Conservation (phyloP, 306 rosid species). For the Fagus crenata region DNA sequence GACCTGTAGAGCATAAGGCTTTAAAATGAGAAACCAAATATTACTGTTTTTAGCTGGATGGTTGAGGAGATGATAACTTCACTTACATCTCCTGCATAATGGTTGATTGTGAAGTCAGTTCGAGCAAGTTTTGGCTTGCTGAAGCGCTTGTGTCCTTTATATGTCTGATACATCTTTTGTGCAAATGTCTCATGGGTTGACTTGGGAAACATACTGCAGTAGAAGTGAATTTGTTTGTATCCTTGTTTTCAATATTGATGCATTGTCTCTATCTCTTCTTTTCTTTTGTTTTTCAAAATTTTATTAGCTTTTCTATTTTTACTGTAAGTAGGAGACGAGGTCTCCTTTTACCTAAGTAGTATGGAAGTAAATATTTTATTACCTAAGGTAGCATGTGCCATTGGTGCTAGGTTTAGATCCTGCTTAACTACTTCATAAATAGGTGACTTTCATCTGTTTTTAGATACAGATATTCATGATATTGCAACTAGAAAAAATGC, state of each 20-base stretch:
- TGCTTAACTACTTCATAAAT: background rate
- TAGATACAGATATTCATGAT: conserved; percentile 13
- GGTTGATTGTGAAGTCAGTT: conserved; percentile 77
- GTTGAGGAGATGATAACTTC: background rate
- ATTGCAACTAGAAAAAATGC: conserved; percentile 31
- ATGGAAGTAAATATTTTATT: background rate
- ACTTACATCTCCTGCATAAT: conserved; percentile 89
- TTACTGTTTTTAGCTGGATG: conserved; percentile 7
- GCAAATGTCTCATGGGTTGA: conserved; percentile 91
- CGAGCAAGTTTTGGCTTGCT: conserved; percentile 87
- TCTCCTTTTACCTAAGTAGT: background rate
- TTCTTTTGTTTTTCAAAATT: background rate
- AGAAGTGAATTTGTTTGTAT: conserved; percentile 18
- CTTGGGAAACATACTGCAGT: conserved; percentile 85
- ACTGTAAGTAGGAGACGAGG: background rate
- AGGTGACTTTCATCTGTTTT: conserved; percentile 9
- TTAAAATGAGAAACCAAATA: conserved; percentile 18
- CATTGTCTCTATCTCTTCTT: background rate
- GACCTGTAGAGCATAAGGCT: conserved; percentile 49
- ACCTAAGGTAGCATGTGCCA: background rate
- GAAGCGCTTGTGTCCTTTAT: conserved; percentile 77
- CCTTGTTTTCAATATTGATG: background rate
- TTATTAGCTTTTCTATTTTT: background rate
- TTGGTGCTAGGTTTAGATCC: background rate
- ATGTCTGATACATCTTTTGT: conserved; percentile 89